Percentiles rank a stretch among this genome's conserved stretches.
Conservation (phyloP, 305 asterid genomes). For the Rubia balearica region DNA sequence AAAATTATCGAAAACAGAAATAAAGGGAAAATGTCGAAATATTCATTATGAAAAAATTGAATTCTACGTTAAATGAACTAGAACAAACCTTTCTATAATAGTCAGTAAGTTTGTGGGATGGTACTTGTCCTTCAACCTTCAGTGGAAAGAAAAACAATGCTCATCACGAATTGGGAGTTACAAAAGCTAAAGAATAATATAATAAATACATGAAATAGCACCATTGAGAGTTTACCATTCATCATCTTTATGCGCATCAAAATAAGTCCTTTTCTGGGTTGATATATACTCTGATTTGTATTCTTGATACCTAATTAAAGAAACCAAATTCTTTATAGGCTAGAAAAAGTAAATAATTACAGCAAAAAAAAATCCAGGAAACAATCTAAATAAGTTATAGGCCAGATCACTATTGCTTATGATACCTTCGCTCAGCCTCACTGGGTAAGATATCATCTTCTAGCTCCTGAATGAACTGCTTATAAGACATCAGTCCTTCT, state of each 20-base stretch:
- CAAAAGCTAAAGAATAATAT: slow-evolving; percentile 9
- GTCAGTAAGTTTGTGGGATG: slow-evolving; percentile 83
- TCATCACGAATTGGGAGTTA: slow-evolving; percentile 11
- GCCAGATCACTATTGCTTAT: slow-evolving; percentile 17
- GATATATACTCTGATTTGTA: slow-evolving; percentile 81
- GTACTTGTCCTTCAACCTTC: slow-evolving; percentile 94
- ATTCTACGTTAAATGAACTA: slow-evolving; percentile 8
- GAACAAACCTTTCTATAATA: slow-evolving; percentile 73
- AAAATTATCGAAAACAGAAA: slow-evolving; percentile 4
- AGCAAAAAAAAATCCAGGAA: neutral
- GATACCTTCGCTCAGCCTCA: slow-evolving; percentile 95
- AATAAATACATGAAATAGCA: neutral
- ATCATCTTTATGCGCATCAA: slow-evolving; percentile 85
- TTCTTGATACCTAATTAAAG: slow-evolving; percentile 70
- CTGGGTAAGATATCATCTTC: slow-evolving; percentile 96
- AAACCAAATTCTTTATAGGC: neutral
- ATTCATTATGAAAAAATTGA: neutral
- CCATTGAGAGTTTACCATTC: slow-evolving; percentile 53
- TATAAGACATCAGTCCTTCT: slow-evolving; percentile 99
- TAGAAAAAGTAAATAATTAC: neutral
- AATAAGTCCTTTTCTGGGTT: slow-evolving; percentile 80
- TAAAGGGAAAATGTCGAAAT: neutral
- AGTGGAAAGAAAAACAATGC: slow-evolving; percentile 12
- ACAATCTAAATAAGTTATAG: slow-evolving; percentile 5
- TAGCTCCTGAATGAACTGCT: slow-evolving; percentile 99